These are phyloP conservation scores for Lyophyllum decastes DNA, from an alignment of 768 basidiomycete genomes.

Conservation along the genomic window DNA sequence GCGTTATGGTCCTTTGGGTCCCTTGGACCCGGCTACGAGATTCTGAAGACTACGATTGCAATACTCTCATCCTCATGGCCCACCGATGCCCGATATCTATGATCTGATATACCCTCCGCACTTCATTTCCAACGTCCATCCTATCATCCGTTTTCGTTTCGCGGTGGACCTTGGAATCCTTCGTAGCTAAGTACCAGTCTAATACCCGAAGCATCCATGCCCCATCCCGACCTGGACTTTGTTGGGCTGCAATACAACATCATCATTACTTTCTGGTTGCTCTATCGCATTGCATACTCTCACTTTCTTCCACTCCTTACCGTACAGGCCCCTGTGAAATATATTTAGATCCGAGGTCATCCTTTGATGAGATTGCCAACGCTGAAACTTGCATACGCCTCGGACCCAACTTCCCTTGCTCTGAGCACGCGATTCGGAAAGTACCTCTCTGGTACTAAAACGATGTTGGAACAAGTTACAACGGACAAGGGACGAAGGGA, in stretches of 20 bases:
- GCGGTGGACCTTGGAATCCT: slow-evolving; percentile 34
- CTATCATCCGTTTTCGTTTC: slow-evolving; percentile 16
- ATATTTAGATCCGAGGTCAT: slow-evolving; percentile 11
- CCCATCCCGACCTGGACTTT: slow-evolving; percentile 12
- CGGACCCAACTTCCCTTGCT: too few relatives aligned
- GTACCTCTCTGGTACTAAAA: too few relatives aligned
- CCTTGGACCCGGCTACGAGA: slow-evolving; percentile 59
- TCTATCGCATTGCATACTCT: slow-evolving; percentile 19
- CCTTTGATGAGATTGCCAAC: too few relatives aligned
- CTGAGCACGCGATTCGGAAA: too few relatives aligned
- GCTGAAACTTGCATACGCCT: too few relatives aligned
- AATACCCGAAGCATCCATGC: slow-evolving; percentile 28
- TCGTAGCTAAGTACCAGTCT: slow-evolving; percentile 26
- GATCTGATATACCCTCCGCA: slow-evolving; percentile 41
- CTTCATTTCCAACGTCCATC: slow-evolving; percentile 29
- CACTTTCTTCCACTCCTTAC: slow-evolving; percentile 10
- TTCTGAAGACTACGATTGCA: slow-evolving; percentile 36
- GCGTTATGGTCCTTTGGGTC: slow-evolving; percentile 59
- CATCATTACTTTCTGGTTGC: slow-evolving; percentile 14
- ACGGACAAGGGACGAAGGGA: too few relatives aligned
- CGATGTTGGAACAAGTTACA: too few relatives aligned
- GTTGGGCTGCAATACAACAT: slow-evolving; percentile 13
- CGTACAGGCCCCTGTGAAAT: slow-evolving; percentile 14
- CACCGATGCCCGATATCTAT: slow-evolving; percentile 29
- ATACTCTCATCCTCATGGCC: slow-evolving; percentile 24